Percentiles rank a stretch among this genome's conserved stretches.
Conservation (phyloP, 371 early-diverging fungal genomes). For the Entomophthora muscae region DNA sequence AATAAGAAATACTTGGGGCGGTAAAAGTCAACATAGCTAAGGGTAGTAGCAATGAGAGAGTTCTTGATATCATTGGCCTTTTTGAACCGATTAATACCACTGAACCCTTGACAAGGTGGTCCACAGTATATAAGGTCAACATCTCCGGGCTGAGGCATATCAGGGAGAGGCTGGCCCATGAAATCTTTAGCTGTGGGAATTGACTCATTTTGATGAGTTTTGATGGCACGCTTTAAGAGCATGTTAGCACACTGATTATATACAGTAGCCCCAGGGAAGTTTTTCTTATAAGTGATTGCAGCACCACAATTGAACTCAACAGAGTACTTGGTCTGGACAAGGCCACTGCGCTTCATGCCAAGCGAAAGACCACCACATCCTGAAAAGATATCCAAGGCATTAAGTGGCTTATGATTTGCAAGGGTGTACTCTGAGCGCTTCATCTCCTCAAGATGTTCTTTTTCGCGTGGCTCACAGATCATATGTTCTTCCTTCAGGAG, state of each 20-base stretch:
- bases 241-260: constrained; percentile 35
- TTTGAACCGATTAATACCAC: constrained; percentile 27
- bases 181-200: constrained; percentile 17
- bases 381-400: constrained; percentile 37
- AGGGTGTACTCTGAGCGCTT: constrained; percentile 5
- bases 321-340: constrained; percentile 30
- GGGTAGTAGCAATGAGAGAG: constrained; percentile 29
- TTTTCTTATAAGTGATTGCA: constrained; percentile 29
- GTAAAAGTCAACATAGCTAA: constrained; percentile 42
- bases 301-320: constrained; percentile 33
- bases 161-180: constrained; percentile 17
- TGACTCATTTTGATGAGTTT: constrained; percentile 14
- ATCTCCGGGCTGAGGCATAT: constrained; percentile 31
- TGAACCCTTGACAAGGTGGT: constrained; percentile 49
- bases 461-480: constrained; percentile 17
- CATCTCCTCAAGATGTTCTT: constrained; percentile 7
- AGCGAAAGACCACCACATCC: constrained; percentile 42
- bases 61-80: constrained; percentile 40
- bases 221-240: constrained; percentile 29
- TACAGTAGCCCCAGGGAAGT: constrained; percentile 29
- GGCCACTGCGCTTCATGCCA: constrained; percentile 30
- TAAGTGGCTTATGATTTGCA: constrained; percentile 14
- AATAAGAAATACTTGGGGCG: constrained; percentile 34
- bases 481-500: not conserved
- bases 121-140: constrained; percentile 48